Evolutionary conservation across 352 stramenopile genomes (phyloP), one percentile per base, ranked within the genome.

Genomic region (Phytophthora pluvialis): DNA sequence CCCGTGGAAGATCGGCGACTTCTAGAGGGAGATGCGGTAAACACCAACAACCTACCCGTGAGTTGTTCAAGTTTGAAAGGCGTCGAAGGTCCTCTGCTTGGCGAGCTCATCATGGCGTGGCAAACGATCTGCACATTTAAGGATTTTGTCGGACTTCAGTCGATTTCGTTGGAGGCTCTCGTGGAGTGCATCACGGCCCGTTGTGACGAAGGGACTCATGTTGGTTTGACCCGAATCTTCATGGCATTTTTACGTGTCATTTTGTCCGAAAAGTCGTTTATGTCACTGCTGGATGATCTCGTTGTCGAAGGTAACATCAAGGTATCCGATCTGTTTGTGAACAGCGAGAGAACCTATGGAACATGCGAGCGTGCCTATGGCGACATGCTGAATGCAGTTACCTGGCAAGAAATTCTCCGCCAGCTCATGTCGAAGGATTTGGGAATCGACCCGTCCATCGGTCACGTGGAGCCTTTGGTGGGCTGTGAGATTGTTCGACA

Each of bases 351-450:
- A 32, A 91, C 81, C 2, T 94, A 94, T 45, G 86, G 86, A 1
- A 86, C 90, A 53, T 91, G 82, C 28, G 82, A 92, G 45, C 79
- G 80, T 40, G 72, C 74, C 1, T 83, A 86, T 57, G 67, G 75
- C n/a, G 86, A 93, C 26, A 83, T 90, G 65, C 40, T 95, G 43
- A 91, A 88, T 69, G 75, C 79, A 18, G 70, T 93, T n/a, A 93
- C 84, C 3, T 95, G 87, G 87, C 87, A 90, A 62, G 87, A 95
- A 38, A 91, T 93, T 64, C 73, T 95, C 28, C 83, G 87, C 4
- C 83, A 93, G 46, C 60, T 93, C 5, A 91, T 95, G 83, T 82
- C 85, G 3, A 92, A 94, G 51, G 83, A 91, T 63, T 64, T 94
- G 8, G 82, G 77, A 8, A 88, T 92, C 6, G 85, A 94, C 44